Evolutionary conservation across 139 green algal species (phyloP), one percentile per base, ranked within the genome.

Genomic region (Asterochloris erici): DNA sequence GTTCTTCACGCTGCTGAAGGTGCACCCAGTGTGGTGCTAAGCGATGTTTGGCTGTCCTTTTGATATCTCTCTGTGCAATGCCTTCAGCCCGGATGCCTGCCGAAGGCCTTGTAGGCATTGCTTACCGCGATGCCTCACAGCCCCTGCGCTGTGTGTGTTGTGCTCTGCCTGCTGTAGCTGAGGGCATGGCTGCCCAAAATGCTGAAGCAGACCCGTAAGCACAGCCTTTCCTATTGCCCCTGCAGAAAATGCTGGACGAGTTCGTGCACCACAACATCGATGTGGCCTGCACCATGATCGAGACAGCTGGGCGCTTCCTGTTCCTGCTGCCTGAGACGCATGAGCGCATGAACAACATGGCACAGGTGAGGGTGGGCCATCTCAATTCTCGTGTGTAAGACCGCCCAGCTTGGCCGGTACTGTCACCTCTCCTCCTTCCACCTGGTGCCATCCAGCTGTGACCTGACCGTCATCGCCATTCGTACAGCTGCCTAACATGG

Each of bases 261-360:
- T 98, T 99, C 78, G 82, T 68, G 1, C 88, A 92, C 38, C 87
- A 95, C 86, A 97, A 94, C 80, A 91, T 99, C 16, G 96, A 99
- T 71, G 88, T 93, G 12, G 91, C 95, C 19, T 95, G 91, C 63
- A 85, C 89, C 9, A 78, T 99, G 78, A 89, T 99, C 71, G 96
- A 99, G 88, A 91, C 83, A 0, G 93, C 92, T 54, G 96, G 96
- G 9, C 87, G 93, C 54, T 98, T 95, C 83, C 84, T 99, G 66
- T 90, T 91, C 79, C 85, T 92, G 70, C 85, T 88, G 61, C 89
- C 93, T 21, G 94, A 96, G 78, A 95, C 91, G 10, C 74, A 83
- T 23, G 85, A 79, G 29, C 88, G 94, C 70, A 96, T 97, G 91
- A 86, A 91, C 79, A 97, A 96, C 88, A 93, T 97, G 89, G 81